Evolutionary conservation across 495 filamentous ascomycete genomes (phyloP).

Genomic region (Penicillium goetzii): DNA sequence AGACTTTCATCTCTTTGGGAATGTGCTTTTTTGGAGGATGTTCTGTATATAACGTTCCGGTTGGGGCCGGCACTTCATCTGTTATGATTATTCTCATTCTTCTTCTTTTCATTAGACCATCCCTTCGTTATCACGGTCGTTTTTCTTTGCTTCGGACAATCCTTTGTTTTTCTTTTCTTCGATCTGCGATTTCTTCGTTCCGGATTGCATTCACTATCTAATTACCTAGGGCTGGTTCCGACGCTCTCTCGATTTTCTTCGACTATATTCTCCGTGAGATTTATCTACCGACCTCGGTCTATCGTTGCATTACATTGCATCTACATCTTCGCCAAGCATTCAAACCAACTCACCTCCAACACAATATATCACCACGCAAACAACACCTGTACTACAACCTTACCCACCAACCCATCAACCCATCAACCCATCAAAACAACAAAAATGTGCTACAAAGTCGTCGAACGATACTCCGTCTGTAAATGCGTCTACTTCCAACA

Average conservation of each 20-base stretch:
- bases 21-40: background rate
- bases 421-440: conserved; percentile 3
- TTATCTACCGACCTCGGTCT: background rate
- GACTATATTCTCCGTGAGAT: background rate
- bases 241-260: background rate
- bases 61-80: background rate
- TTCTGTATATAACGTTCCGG: conserved; percentile 1
- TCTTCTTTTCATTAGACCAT: conserved; percentile 4
- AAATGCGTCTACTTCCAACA: conserved; percentile 81
- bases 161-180: background rate
- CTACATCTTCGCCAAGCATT: background rate
- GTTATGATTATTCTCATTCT: background rate
- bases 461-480: conserved; percentile 80
- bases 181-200: background rate
- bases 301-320: conserved; percentile 1
- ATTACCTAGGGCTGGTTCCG: conserved; percentile 5
- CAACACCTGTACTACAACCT: background rate
- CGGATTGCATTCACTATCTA: conserved; percentile 6
- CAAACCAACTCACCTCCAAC: background rate
- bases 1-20: too few relatives aligned
- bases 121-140: conserved; percentile 1
- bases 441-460: conserved; percentile 72
- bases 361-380: background rate
- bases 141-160: background rate
- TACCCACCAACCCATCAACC: background rate